These are phyloP conservation scores for Diospyros lotus DNA, from an alignment of 148 eudicot genomes.

Conservation along the genomic window DNA sequence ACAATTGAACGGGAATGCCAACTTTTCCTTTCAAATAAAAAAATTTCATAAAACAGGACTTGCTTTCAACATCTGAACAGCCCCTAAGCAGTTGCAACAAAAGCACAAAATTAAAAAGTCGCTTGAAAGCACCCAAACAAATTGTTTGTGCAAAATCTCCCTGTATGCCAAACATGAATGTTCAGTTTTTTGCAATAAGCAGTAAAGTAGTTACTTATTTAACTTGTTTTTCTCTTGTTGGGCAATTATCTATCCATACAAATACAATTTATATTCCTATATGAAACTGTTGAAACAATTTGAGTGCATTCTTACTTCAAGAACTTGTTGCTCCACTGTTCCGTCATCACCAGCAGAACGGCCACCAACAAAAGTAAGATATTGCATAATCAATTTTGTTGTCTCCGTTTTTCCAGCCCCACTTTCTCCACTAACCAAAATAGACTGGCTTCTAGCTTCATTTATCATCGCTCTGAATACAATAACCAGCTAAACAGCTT, in stretches of 20 bases:
- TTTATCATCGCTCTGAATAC: constrained; percentile 82
- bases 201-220: background rate
- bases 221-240: background rate
- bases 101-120: background rate
- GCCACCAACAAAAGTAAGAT: constrained; percentile 96
- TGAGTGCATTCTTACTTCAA: constrained; percentile 57
- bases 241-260: background rate
- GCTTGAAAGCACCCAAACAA: background rate
- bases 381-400: constrained; percentile 94
- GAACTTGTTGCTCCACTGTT: constrained; percentile 97
- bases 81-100: background rate
- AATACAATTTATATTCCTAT: background rate
- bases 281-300: constrained; percentile 1
- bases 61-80: no score
- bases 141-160: background rate
- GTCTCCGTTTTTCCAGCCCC: constrained; percentile 99
- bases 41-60: no score
- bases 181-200: no score
- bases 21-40: no score
- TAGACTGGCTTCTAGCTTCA: constrained; percentile 79
- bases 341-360: constrained; percentile 83
- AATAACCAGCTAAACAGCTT: constrained; percentile 25
- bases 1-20: no score
- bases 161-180: no score
- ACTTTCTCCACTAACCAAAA: constrained; percentile 99